Percentiles rank a stretch among this genome's conserved stretches.
Conservation (phyloP, 345 rosid genomes). For the Mercurialis annua region DNA sequence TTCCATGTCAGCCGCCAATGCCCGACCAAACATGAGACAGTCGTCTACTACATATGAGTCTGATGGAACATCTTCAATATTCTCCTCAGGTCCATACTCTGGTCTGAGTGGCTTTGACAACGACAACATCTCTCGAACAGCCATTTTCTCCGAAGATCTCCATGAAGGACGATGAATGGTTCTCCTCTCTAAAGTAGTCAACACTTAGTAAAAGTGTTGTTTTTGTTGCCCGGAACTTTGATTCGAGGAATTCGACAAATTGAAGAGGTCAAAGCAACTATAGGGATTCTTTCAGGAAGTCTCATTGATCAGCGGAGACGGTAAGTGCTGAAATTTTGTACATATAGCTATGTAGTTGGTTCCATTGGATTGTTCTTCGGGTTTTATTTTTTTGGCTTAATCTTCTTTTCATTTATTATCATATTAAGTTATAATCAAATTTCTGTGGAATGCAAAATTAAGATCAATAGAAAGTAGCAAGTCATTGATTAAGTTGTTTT, state of each 20-base stretch:
- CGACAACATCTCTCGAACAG: slow-evolving; percentile 72
- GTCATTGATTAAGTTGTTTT: too few species aligned
- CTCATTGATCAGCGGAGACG: slow-evolving; percentile 16
- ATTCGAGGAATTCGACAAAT: slow-evolving; percentile 12
- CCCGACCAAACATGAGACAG: slow-evolving; percentile 68
- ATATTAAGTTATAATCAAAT: too few species aligned
- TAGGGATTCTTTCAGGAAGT: slow-evolving; percentile 21
- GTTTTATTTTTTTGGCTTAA: slow-evolving; percentile 4
- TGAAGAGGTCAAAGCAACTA: not conserved
- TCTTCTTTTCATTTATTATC: not conserved
- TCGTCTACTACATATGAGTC: slow-evolving; percentile 90
- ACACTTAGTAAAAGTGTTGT: not conserved
- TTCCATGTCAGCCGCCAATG: slow-evolving; percentile 37
- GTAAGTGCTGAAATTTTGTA: slow-evolving; percentile 36
- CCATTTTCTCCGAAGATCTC: slow-evolving; percentile 90
- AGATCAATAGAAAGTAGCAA: too few species aligned
- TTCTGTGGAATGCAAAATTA: too few species aligned
- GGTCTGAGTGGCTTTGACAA: slow-evolving; percentile 75
- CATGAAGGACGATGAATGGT: slow-evolving; percentile 78
- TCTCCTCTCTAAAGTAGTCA: slow-evolving; percentile 6
- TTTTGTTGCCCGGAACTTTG: slow-evolving; percentile 12
- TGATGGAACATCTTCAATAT: slow-evolving; percentile 90
- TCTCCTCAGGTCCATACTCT: slow-evolving; percentile 96
- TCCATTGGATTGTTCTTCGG: slow-evolving; percentile 20
- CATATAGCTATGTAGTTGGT: slow-evolving; percentile 25